Percentiles rank a stretch among this genome's conserved stretches.
These are phyloP conservation scores for Globisporangium nodosum DNA, from an alignment of 352 stramenopile genomes.

Conservation along the genomic window DNA sequence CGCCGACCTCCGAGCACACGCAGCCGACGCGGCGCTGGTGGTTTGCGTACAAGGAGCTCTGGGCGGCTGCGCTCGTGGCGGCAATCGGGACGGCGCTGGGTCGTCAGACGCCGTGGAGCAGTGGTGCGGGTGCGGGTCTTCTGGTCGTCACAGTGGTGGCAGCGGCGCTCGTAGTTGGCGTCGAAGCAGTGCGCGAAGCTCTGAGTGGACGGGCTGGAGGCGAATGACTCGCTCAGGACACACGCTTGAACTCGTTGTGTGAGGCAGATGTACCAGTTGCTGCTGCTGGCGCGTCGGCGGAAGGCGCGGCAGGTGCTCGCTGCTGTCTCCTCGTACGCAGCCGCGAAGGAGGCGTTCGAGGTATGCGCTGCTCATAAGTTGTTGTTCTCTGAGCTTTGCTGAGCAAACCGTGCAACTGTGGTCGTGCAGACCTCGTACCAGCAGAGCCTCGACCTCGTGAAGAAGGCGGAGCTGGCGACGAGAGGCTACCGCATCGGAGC, in stretches of 20 bases:
- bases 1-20: not conserved
- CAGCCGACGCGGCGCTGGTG: not conserved
- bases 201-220: not conserved
- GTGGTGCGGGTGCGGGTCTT: not conserved
- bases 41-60: not conserved
- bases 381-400: not conserved
- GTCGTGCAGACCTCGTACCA: slow-evolving; percentile 21
- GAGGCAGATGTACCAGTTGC: slow-evolving; percentile 8
- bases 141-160: not conserved
- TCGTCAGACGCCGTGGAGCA: not conserved
- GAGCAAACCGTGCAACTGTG: not conserved
- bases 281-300: slow-evolving; percentile 4
- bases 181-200: slow-evolving; percentile 6
- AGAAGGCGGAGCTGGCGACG: slow-evolving; percentile 50
- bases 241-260: not conserved
- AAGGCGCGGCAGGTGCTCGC: not conserved
- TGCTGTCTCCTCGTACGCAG: not conserved
- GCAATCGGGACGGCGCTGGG: not conserved
- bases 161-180: not conserved
- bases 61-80: not conserved
- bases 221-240: not conserved
- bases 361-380: not conserved
- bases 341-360: slow-evolving; percentile 8
- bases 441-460: slow-evolving; percentile 36
- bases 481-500: slow-evolving; percentile 44